A percentile compares a stretch with the other conserved stretches of the same genome.
phyloP scores from a whole-genome alignment of 352 stramenopile genomes.

The Phytophthora litchii region DNA sequence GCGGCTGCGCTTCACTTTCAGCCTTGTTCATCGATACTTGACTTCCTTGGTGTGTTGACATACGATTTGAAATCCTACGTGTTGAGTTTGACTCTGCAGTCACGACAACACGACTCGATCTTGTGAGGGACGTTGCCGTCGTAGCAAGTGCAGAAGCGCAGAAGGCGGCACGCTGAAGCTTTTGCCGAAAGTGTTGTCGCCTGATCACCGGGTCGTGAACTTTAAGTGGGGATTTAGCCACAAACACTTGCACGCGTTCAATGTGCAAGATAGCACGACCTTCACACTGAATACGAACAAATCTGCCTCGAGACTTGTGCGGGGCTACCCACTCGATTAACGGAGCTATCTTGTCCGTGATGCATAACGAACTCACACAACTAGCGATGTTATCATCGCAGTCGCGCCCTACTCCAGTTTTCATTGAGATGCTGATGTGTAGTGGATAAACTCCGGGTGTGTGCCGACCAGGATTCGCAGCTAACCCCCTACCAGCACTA shows the following conservation, averaged over 20 bases:
- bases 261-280: constrained; percentile 57
- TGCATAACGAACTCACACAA: constrained; percentile 46
- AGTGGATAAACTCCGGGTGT: constrained; percentile 49
- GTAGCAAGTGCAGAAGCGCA: constrained; percentile 56
- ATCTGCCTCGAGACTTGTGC: constrained; percentile 58
- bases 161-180: constrained; percentile 62
- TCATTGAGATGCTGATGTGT: constrained; percentile 69
- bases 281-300: constrained; percentile 65
- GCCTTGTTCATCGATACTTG: constrained; percentile 1
- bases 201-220: constrained; percentile 25
- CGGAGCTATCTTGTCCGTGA: constrained; percentile 32
- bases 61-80: constrained; percentile 7
- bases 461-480: constrained; percentile 13
- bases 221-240: constrained; percentile 30
- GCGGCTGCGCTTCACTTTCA: constrained; percentile 2
- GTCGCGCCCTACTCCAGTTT: constrained; percentile 58
- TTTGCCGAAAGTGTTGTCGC: constrained; percentile 30
- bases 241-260: constrained; percentile 62
- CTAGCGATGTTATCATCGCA: constrained; percentile 63
- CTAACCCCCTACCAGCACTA: constrained; percentile 7
- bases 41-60: neutral
- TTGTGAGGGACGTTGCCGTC: constrained; percentile 1
- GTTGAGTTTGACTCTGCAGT: constrained; percentile 7
- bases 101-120: neutral
- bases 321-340: constrained; percentile 55